Percentiles rank a stretch among this genome's conserved stretches.
These are phyloP conservation scores for Penicillium sp. DNA, from an alignment of 2,329 filamentous ascomycete genomes.

Conservation along the genomic window DNA sequence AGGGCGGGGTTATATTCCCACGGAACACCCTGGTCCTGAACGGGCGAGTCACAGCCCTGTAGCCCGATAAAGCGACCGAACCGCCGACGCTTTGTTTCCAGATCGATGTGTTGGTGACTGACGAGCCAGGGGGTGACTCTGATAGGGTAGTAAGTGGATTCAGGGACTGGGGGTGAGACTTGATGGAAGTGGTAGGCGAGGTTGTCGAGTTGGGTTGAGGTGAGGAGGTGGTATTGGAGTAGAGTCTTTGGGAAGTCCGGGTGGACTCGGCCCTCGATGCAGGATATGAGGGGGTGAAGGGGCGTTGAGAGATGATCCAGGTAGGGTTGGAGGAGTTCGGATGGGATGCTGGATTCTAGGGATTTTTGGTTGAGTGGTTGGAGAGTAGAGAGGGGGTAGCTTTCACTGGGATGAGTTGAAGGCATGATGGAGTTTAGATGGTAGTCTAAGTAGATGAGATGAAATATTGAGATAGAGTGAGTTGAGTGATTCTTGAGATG, in stretches of 20 bases:
- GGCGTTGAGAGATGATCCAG: constrained; percentile 28
- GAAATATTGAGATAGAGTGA: neutral
- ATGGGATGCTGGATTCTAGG: neutral
- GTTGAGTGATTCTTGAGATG: neutral
- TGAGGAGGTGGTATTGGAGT: constrained; percentile 41
- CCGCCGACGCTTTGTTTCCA: constrained; percentile 38
- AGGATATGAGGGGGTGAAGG: constrained; percentile 36
- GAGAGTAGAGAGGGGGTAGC: neutral
- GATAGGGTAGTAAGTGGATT: constrained; percentile 35
- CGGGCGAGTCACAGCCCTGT: constrained; percentile 15
- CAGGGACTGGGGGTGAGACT: constrained; percentile 30
- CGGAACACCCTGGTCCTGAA: neutral
- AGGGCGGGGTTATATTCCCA: neutral
- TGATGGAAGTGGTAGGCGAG: constrained; percentile 43
- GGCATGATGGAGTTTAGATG: neutral
- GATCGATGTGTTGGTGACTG: constrained; percentile 20
- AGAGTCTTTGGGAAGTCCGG: constrained; percentile 37
- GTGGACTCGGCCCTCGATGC: constrained; percentile 33
- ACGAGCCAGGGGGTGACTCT: constrained; percentile 25
- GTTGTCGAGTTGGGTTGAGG: constrained; percentile 37
- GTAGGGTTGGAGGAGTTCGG: constrained; percentile 9
- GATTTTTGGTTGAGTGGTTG: neutral
- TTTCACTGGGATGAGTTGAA: neutral
- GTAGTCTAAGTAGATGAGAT: neutral
- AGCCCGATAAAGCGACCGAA: constrained; percentile 44